These are phyloP conservation scores for Pontederia crassipes DNA, from an alignment of 176 grass and related monocot species.

Conservation along the genomic window DNA sequence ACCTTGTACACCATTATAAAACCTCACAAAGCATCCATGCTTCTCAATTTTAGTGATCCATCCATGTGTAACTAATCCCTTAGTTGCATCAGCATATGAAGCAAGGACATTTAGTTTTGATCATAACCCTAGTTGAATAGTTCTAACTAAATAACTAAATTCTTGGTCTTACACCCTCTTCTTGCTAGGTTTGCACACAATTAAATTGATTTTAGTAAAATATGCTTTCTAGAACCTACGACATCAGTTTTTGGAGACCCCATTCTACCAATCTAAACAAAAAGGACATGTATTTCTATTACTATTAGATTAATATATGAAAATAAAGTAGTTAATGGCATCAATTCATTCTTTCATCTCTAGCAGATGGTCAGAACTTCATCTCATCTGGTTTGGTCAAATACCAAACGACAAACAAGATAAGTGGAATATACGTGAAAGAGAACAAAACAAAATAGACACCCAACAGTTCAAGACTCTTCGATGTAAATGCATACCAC, in stretches of 20 bases:
- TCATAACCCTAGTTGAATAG: too few species aligned
- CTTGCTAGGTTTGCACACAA: too few species aligned
- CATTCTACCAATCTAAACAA: background rate
- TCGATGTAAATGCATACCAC: constrained; percentile 36
- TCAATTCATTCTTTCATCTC: too few species aligned
- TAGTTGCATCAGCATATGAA: constrained; percentile 81
- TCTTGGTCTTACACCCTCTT: too few species aligned
- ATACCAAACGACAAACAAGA: background rate
- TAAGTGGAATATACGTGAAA: background rate
- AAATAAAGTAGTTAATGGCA: too few species aligned
- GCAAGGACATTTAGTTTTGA: constrained; percentile 74
- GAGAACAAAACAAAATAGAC: background rate
- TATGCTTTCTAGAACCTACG: too few species aligned
- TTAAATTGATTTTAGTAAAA: too few species aligned
- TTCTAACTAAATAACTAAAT: too few species aligned
- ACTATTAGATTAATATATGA: too few species aligned
- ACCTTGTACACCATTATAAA: constrained; percentile 87
- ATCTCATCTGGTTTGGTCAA: too few species aligned
- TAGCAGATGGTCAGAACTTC: too few species aligned
- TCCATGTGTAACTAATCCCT: constrained; percentile 78
- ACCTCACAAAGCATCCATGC: constrained; percentile 86
- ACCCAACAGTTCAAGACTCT: background rate
- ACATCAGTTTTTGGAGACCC: too few species aligned
- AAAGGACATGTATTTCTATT: background rate
- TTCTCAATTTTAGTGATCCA: constrained; percentile 98